Evolutionary conservation across 495 filamentous ascomycete species (phyloP), one percentile per base, ranked within the genome.

Genomic region (Rhypophila decipiens): DNA sequence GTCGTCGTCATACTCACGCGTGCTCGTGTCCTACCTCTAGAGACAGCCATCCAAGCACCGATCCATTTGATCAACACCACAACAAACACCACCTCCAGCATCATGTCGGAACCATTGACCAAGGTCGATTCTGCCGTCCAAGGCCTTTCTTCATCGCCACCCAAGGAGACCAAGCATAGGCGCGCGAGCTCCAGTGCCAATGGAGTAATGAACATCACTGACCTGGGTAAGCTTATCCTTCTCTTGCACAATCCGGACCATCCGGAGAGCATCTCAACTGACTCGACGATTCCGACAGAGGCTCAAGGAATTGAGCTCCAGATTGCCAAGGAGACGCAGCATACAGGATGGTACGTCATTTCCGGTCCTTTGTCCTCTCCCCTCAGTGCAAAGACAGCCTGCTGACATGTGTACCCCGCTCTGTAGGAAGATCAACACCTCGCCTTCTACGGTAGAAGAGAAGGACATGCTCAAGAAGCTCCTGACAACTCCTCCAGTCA

Each of bases 111-210:
- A 64, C 79, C 78, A 53, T 79, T 90, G 59, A 79, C 78, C 67
- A 91, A 90, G 72, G 83, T 93, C 72, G 88, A 94, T 68, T 90
- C 87, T 33, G 86, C 85, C 76, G 78, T 90, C 57, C 82, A 85
- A 60, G 88, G 86, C 63, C 70, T 88, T 59, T 78, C 84, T 39
- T 77, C 79, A 53, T 79, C 81, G 17, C 72, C 81, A 31, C 76
- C 82, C 37, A 79, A 81, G 53, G 82, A 88, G 57, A 75, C 74
- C 50, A 70, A 68, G 29, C 80, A 85, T 60, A 74, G 79, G 54
- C 78, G 88, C 54, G 67, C 70, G 42, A 85, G 85, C 57, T 88
- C 86, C 17, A 80, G 74, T 24, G 63, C 59, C 42, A 68, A 78
- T 43, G 85, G 82, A 46, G 79, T 94, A 44, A 83, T 71, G 68